Conservation (phyloP, 306 rosid genomes). For the Medicago lupulina region DNA sequence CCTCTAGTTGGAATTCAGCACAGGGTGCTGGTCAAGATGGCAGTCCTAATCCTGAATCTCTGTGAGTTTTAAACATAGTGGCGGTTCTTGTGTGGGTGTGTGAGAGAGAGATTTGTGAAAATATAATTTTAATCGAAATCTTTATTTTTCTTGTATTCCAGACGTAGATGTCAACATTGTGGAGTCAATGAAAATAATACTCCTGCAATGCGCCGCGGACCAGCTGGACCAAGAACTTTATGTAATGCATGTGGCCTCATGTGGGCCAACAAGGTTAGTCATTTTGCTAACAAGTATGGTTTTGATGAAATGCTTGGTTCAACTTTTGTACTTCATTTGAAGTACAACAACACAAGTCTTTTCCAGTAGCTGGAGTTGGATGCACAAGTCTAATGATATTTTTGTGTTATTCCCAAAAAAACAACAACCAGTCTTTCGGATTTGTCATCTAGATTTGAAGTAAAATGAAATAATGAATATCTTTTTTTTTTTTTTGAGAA, state of each 20-base stretch:
- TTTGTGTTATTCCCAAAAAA: slow-evolving; percentile 19
- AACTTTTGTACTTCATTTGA: slow-evolving; percentile 1
- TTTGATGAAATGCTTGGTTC: slow-evolving; percentile 29
- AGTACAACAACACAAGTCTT: neutral
- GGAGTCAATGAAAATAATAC: slow-evolving; percentile 87
- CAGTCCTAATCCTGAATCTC: slow-evolving; percentile 64
- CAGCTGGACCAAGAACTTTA: slow-evolving; percentile 95
- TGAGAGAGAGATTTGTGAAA: neutral
- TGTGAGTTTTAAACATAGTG: slow-evolving; percentile 61
- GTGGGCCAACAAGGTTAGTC: slow-evolving; percentile 98
- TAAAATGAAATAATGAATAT: too few relatives aligned
- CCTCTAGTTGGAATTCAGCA: slow-evolving; percentile 68
- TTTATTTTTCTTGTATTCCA: slow-evolving; percentile 47
- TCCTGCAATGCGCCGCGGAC: slow-evolving; percentile 99
- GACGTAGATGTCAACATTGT: slow-evolving; percentile 92
- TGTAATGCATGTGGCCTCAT: slow-evolving; percentile 98
- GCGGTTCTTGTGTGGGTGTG: slow-evolving; percentile 21
- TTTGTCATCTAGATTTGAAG: neutral
- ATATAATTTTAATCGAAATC: neutral
- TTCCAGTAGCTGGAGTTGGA: slow-evolving; percentile 20
- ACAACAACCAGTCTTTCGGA: neutral
- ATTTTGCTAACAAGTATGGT: slow-evolving; percentile 31
- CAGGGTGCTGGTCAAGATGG: slow-evolving; percentile 66
- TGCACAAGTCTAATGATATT: neutral
- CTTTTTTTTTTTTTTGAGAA: too few relatives aligned